phyloP scores from a whole-genome alignment of 2,329 filamentous ascomycete genomes.

The Arachnopeziza araneosa region DNA sequence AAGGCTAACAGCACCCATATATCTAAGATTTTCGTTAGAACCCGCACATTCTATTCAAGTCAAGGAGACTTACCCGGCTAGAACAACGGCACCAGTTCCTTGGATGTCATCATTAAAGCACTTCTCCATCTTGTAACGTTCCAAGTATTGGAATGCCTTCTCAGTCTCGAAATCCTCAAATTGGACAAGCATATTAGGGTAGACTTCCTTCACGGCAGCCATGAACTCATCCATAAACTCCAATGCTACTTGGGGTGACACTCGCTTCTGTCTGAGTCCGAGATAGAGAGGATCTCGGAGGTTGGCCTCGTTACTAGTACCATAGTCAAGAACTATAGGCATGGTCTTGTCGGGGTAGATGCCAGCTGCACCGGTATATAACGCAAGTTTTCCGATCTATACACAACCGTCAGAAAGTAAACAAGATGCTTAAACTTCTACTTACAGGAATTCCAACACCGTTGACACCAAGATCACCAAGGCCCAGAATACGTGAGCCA shows the following conservation, averaged over 20 bases:
- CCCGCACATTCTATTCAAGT: neutral
- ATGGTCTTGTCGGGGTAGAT: slow-evolving; percentile 85
- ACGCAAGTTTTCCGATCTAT: slow-evolving; percentile 82
- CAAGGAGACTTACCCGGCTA: slow-evolving; percentile 60
- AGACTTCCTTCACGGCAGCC: slow-evolving; percentile 75
- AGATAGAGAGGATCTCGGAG: slow-evolving; percentile 75
- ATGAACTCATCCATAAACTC: slow-evolving; percentile 98
- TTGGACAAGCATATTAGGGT: slow-evolving; percentile 67
- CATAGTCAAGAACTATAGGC: slow-evolving; percentile 62
- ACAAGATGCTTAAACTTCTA: slow-evolving; percentile 18
- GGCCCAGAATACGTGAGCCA: slow-evolving; percentile 84
- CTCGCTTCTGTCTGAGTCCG: slow-evolving; percentile 78
- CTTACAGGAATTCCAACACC: slow-evolving; percentile 92
- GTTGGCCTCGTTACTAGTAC: slow-evolving; percentile 62
- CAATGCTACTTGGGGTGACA: slow-evolving; percentile 70
- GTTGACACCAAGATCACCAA: slow-evolving; percentile 93
- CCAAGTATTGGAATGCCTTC: slow-evolving; percentile 85
- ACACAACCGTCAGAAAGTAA: slow-evolving; percentile 5
- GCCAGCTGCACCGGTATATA: slow-evolving; percentile 93
- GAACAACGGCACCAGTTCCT: slow-evolving; percentile 90
- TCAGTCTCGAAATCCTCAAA: slow-evolving; percentile 97
- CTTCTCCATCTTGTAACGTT: slow-evolving; percentile 86
- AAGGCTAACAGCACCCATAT: slow-evolving; percentile 70
- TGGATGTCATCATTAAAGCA: slow-evolving; percentile 99
- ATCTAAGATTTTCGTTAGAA: slow-evolving; percentile 32